These are phyloP conservation scores for Plasmodium vinckei DNA, from an alignment of 169 alveolate genomes.

Conservation along the genomic window DNA sequence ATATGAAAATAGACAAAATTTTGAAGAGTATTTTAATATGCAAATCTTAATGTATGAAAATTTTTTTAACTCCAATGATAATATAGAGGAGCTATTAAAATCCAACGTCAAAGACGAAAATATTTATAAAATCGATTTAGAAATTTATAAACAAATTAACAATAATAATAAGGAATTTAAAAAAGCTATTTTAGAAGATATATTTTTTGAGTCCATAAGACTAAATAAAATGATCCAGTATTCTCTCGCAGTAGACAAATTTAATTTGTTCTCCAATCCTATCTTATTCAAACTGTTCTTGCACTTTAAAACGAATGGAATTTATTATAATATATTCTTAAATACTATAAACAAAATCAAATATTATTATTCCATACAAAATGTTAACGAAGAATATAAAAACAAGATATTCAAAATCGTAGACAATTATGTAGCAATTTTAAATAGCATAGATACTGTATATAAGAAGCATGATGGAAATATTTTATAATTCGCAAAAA, in stretches of 20 bases:
- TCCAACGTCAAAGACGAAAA: constrained; percentile 27
- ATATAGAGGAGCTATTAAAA: constrained; percentile 21
- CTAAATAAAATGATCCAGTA: constrained; percentile 55
- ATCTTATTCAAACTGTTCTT: constrained; percentile 27
- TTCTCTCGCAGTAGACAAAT: constrained; percentile 60
- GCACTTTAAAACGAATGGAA: constrained; percentile 39
- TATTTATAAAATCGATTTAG: constrained; percentile 35
- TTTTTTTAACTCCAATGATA: constrained; percentile 16
- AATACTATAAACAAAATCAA: constrained; percentile 39
- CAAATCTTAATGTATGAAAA: constrained; percentile 40
- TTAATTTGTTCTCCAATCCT: constrained; percentile 15
- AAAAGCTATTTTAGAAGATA: constrained; percentile 48
- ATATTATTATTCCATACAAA: constrained; percentile 48
- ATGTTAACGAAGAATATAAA: constrained; percentile 38
- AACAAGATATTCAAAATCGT: constrained; percentile 39
- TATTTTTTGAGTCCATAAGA: constrained; percentile 45
- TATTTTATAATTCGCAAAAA: background rate
- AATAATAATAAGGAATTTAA: constrained; percentile 11
- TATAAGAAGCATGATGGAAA: constrained; percentile 4
- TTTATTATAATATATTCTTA: constrained; percentile 45
- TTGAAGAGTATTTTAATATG: constrained; percentile 33
- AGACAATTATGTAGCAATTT: constrained; percentile 30
- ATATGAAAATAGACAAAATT: constrained; percentile 33
- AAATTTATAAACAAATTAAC: constrained; percentile 31
- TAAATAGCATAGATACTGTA: constrained; percentile 20